Base-by-base conservation (phyloP, 2,329 filamentous ascomycete genomes). In the Colletotrichum spinosum region DNA sequence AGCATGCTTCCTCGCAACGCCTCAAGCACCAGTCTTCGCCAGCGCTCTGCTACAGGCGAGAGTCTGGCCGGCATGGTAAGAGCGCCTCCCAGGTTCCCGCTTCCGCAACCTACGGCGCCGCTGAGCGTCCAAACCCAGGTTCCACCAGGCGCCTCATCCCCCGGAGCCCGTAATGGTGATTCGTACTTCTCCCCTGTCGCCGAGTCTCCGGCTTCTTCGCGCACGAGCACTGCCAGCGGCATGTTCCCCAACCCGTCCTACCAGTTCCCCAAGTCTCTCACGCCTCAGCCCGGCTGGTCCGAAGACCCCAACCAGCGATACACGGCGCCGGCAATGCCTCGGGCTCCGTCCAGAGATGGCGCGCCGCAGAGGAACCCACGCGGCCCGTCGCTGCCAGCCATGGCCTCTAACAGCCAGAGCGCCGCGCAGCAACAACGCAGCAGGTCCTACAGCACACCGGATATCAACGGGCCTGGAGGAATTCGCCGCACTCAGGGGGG, bases 101-200 rank as follows among this genome's bases (percentile, higher is more conserved):
- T 92, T 65, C 87, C 87, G 37, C 82, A 85, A 35, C 83, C 83
- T 0, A 82, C 86, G 2, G 76, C 77, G 2, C 77, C 86, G 45
- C 84, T 97, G 49, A 93, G 88, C 67, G 79, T 97, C 34, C 92
- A 95, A 72, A 90, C 86, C 1, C 81, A 84, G 68, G 69, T 77
- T 53, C 69, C 73, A 15, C 72, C 73, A 15, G 74, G 80, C 50
- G 78, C 83, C 54, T 77, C 79, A 56, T 92, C 91, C 12, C 91
- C 92, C 1, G 81, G 83, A 34, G 82, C 87, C 17, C 84, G 87
- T 55, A 83, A 81, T 41, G 87, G 83, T n/a, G 93, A 94, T 64
- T 97, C 94, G 4, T 98, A 97, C 79, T 99, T 99, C 78, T 98
- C 95, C 0, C 96, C 96, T 0, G 86, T 90, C 2, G 86, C 85